These are phyloP conservation scores for Ambrosiella beaveri DNA, from an alignment of 2,329 filamentous ascomycete genomes.

Conservation along the genomic window DNA sequence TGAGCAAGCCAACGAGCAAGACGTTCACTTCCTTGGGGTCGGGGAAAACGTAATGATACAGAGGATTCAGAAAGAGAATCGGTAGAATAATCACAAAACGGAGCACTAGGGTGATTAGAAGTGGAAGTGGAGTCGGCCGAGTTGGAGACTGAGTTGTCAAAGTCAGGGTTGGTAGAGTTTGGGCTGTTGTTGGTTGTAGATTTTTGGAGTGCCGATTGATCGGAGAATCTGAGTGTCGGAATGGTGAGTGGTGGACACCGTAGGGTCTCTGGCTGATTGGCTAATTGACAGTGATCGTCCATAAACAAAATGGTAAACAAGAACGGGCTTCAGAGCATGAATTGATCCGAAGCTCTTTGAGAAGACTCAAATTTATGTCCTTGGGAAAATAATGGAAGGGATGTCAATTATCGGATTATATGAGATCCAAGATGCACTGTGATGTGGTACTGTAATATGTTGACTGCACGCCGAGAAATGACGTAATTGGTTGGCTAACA, in stretches of 20 bases:
- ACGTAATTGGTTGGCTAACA: neutral
- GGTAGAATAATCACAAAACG: neutral
- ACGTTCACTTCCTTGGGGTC: slow-evolving; percentile 34
- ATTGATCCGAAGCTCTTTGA: slow-evolving; percentile 1
- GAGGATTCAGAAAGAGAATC: slow-evolving; percentile 18
- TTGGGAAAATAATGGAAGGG: neutral
- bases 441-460: neutral
- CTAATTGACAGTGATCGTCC: neutral
- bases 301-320: slow-evolving; percentile 9
- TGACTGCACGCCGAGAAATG: neutral
- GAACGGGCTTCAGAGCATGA: slow-evolving; percentile 6
- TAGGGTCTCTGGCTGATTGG: neutral
- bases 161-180: too few relatives aligned
- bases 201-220: too few relatives aligned
- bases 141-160: too few relatives aligned
- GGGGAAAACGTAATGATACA: slow-evolving; percentile 38
- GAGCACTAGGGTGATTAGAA: neutral
- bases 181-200: too few relatives aligned
- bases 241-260: neutral
- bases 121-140: too few relatives aligned
- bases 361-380: neutral
- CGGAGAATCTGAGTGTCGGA: neutral
- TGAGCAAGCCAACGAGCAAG: slow-evolving; percentile 43
- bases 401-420: neutral
- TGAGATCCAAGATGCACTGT: neutral